These are phyloP conservation scores for Maudiozyma turicensis DNA, from an alignment of 805 yeast genomes.

Conservation along the genomic window DNA sequence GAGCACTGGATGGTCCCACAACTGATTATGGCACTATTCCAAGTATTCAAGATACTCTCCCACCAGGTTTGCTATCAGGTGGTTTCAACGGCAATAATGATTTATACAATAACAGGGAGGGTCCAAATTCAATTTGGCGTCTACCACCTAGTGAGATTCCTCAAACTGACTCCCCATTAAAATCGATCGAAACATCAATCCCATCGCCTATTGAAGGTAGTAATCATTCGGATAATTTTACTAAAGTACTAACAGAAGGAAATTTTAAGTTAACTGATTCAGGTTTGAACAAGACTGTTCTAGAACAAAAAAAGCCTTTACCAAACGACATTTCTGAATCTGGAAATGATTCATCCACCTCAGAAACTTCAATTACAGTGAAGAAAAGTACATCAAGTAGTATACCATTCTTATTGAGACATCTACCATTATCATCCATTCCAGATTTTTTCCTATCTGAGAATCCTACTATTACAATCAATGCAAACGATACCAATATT, in stretches of 20 bases:
- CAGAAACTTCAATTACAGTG: not conserved
- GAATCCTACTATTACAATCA: conserved; percentile 16
- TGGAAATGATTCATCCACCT: not conserved
- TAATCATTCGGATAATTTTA: conserved; percentile 1
- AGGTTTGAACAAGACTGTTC: not conserved
- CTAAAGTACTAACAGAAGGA: not conserved
- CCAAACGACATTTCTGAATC: not conserved
- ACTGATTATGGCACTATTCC: conserved; percentile 14
- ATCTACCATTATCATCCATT: conserved; percentile 52
- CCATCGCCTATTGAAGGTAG: conserved; percentile 1
- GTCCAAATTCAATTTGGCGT: conserved; percentile 22
- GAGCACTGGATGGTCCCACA: conserved; percentile 11
- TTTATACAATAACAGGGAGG: conserved; percentile 9
- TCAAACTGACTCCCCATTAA: conserved; percentile 15
- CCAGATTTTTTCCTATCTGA: conserved; percentile 39
- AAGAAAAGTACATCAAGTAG: conserved; percentile 38
- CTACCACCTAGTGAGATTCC: conserved; percentile 13
- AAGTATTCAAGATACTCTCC: conserved; percentile 9
- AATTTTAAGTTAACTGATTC: not conserved
- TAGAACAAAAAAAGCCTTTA: not conserved
- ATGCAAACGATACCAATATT: conserved; percentile 11
- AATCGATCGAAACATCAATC: conserved; percentile 9
- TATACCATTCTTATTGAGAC: conserved; percentile 57
- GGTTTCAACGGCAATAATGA: conserved; percentile 7
- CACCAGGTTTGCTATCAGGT: conserved; percentile 8